phyloP scores from a whole-genome alignment of 2,329 filamentous ascomycete genomes.

The Thermothelomyces thermophilus region DNA sequence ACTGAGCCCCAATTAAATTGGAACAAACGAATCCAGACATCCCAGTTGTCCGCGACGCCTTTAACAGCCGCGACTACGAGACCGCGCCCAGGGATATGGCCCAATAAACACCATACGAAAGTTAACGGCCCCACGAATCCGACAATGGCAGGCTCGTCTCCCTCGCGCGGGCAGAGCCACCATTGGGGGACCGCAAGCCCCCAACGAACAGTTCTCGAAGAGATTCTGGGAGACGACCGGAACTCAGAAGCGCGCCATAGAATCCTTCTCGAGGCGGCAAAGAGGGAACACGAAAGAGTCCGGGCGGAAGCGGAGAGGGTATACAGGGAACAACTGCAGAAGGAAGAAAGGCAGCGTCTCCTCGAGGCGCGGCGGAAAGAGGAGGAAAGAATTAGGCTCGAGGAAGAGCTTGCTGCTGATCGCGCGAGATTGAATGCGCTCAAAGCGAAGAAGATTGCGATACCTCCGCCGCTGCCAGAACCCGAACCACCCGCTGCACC shows the following conservation, averaged over 20 bases:
- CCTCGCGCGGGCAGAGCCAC: constrained; percentile 22
- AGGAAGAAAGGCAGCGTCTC: constrained; percentile 21
- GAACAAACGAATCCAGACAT: background rate
- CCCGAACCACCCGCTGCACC: constrained; percentile 17
- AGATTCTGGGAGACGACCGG: constrained; percentile 27
- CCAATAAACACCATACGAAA: background rate
- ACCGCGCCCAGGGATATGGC: constrained; percentile 10
- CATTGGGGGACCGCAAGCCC: constrained; percentile 18
- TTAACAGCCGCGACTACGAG: constrained; percentile 2
- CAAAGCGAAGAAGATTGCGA: constrained; percentile 28
- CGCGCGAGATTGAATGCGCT: constrained; percentile 27
- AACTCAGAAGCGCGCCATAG: constrained; percentile 31
- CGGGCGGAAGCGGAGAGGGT: constrained; percentile 28
- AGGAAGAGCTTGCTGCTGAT: constrained; percentile 25
- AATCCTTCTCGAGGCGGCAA: constrained; percentile 27
- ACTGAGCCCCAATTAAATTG: constrained; percentile 1
- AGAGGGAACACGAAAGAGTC: constrained; percentile 27
- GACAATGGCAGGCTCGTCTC: constrained; percentile 29
- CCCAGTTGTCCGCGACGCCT: background rate
- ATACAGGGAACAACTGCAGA: constrained; percentile 23
- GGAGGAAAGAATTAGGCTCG: constrained; percentile 27
- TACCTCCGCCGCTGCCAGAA: constrained; percentile 21
- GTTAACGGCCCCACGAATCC: background rate
- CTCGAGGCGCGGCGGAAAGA: constrained; percentile 27
- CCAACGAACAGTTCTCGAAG: constrained; percentile 21